Base-by-base conservation (phyloP, 2,329 filamentous ascomycete species). In the Lachnellula suecica region DNA sequence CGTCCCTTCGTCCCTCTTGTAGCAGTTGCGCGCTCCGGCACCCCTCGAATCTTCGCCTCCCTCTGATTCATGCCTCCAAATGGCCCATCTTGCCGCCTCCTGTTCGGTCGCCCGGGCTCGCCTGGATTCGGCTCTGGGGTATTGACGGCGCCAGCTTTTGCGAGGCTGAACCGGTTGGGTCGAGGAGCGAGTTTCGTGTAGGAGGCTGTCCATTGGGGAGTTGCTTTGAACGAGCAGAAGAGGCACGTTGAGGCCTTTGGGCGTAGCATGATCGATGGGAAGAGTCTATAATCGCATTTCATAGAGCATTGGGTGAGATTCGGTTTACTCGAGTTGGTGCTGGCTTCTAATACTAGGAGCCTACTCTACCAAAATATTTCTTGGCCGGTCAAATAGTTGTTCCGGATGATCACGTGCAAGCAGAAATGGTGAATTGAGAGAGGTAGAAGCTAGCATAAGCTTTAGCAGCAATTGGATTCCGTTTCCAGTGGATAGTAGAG, bases 21-120 rank as follows among this genome's bases (percentile, higher is more conserved):
- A 45, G 22, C 50, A 19, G 70, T 70, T 43, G 64, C 65, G 46
- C 65, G 59, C 53, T 70, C 63, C 58, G 74, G 69, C 10, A 68
- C 62, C 17, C 71, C 72, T 48, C 71, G 67, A 56, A 79, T 72
- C 10, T 70, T 70, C 11, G 76, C 75, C 34, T 72, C 67, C 9
- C 71, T 81, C 60, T 75, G 68, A 57, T 85, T 85, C 80, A 84
- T 83, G 8, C 73, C 79, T 17, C 75, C 77, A 64, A 82, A 85
- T 2, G 82, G 82, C 4, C 78, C 77, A 57, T 75, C 72, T 49
- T 70, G 69, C 44, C 72, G 71, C 51, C 72, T 71, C 40, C 69
- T 68, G 8, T 66, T 57, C 2, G 73, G 72, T 40, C 65, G 44
- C 9, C 45, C 54, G 27, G 29, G 43, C 29, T 37, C 47, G 9